Conservation (phyloP, 768 basidiomycete genomes). For the Trametes gibbosa region DNA sequence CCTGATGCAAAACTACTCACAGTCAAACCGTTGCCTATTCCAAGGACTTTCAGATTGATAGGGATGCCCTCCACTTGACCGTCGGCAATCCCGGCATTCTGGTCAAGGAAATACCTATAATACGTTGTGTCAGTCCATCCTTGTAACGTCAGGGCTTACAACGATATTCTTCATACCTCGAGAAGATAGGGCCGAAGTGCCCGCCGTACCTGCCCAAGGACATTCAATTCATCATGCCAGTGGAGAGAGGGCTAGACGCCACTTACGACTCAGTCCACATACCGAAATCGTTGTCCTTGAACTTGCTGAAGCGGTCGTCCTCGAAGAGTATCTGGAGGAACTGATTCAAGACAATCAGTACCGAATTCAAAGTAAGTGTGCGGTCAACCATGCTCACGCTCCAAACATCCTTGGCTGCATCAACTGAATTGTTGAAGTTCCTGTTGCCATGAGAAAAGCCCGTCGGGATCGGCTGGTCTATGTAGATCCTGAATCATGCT, state of each 20-base stretch:
- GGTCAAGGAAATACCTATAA: conserved; percentile 47
- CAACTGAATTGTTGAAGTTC: conserved; percentile 47
- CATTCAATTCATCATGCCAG: neutral
- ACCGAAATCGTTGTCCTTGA: conserved; percentile 43
- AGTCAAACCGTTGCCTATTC: conserved; percentile 63
- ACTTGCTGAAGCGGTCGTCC: conserved; percentile 50
- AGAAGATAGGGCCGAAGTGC: conserved; percentile 38
- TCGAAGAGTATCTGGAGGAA: conserved; percentile 61
- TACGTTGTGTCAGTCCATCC: neutral
- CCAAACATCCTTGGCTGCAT: conserved; percentile 58
- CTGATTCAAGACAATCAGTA: neutral
- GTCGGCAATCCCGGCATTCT: conserved; percentile 52
- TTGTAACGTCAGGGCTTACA: neutral
- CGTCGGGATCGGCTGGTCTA: conserved; percentile 60
- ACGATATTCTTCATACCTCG: conserved; percentile 22
- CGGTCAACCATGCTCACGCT: conserved; percentile 8
- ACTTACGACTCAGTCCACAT: conserved; percentile 60
- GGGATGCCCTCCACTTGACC: conserved; percentile 42
- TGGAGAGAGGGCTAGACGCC: neutral
- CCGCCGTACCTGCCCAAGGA: conserved; percentile 32
- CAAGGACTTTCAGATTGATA: conserved; percentile 56
- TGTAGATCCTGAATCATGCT: conserved; percentile 38
- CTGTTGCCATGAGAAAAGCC: conserved; percentile 59
- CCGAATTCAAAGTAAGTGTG: neutral
- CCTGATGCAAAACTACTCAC: conserved; percentile 31